phyloP scores from a whole-genome alignment of 495 filamentous ascomycete genomes.

The Diplogelasinospora grovesii region DNA sequence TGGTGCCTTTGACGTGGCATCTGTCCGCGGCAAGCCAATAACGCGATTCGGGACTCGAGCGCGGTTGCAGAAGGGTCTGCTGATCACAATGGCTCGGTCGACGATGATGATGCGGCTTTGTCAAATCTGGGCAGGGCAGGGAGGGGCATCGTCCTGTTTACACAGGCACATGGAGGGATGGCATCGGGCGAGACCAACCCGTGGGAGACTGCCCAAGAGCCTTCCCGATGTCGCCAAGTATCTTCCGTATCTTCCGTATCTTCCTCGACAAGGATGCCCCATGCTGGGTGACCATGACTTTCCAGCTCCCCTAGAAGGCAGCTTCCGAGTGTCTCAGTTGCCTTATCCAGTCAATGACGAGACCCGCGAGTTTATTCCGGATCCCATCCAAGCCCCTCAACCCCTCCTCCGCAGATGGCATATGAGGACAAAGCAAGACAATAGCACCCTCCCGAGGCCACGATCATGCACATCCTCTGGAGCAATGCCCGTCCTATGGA shows the following conservation, averaged over 20 bases:
- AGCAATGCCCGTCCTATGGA: too few relatives aligned
- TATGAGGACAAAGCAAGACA: conserved; percentile 1
- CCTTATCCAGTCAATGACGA: too few relatives aligned
- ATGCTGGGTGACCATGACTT: background rate
- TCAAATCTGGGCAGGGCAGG: conserved; percentile 1
- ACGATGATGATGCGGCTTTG: conserved; percentile 10
- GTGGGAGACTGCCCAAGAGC: too few relatives aligned
- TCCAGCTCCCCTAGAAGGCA: background rate
- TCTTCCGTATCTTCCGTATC: conserved; percentile 1
- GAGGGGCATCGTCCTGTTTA: conserved; percentile 8
- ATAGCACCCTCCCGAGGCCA: conserved; percentile 6
- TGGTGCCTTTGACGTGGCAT: conserved; percentile 3
- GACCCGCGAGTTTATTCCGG: too few relatives aligned
- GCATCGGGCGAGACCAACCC: conserved; percentile 9
- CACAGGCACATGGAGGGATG: conserved; percentile 7
- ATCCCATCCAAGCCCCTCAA: too few relatives aligned
- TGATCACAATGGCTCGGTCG: conserved; percentile 19
- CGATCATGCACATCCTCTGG: conserved; percentile 8
- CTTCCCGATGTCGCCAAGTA: too few relatives aligned
- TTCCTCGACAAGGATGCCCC: conserved; percentile 9
- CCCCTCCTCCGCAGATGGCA: too few relatives aligned
- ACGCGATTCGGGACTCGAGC: conserved; percentile 5
- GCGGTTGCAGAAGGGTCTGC: conserved; percentile 17
- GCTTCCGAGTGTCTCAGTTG: conserved; percentile 11
- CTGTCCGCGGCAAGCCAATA: conserved; percentile 10